Evolutionary conservation across 352 stramenopile species (phyloP), one percentile per base, ranked within the genome.

Genomic region (Blastocystis hominis): DNA sequence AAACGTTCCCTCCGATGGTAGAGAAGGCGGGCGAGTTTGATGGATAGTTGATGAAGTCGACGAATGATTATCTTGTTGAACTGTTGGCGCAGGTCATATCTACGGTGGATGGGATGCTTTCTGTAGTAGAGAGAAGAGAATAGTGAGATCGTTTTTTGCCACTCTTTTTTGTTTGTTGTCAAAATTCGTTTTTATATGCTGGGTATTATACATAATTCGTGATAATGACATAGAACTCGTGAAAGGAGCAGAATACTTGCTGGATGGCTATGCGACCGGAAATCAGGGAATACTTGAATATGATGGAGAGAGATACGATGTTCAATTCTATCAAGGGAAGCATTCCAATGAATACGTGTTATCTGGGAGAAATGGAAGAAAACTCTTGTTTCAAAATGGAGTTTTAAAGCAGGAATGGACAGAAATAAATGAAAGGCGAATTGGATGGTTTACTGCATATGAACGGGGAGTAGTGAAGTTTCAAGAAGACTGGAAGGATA

Each of bases 1-100:
- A 84, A 34, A 84, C 72, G 6, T 84, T 84, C 50, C 72, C 72
- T 20, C 72, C 72, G 40, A 63, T 84, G 72, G 72, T 84, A 68
- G 50, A 7, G 3, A 5, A 54, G 36, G 20, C 17, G 10, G 7
- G 20, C 6, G 53, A 3, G 34, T 15, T 7, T 84, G n/a, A 84
- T 1, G 1, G 1, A 17, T 84, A 84, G 72, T 84, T 84, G 72
- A 84, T 84, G 72, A n/a, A 30, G n/a, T 84, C 34, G 15, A 84
- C 72, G 2, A 84, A 84, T 30, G 72, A 84, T 64, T 84, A 84
- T 64, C 13, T 84, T 15, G 56, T 84, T 46, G 72, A 84, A 46
- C 47, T 84, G 47, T 50, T 84, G 44, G 72, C 20, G 10, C 34
- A 34, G n/a, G 17, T 84, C 5, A 17, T 84, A 30, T 40, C 38